A percentile compares a stretch with the other conserved stretches of the same genome.
These are phyloP conservation scores for Trichoderma cornu-damae DNA, from an alignment of 2,329 filamentous ascomycete species.

Conservation along the genomic window DNA sequence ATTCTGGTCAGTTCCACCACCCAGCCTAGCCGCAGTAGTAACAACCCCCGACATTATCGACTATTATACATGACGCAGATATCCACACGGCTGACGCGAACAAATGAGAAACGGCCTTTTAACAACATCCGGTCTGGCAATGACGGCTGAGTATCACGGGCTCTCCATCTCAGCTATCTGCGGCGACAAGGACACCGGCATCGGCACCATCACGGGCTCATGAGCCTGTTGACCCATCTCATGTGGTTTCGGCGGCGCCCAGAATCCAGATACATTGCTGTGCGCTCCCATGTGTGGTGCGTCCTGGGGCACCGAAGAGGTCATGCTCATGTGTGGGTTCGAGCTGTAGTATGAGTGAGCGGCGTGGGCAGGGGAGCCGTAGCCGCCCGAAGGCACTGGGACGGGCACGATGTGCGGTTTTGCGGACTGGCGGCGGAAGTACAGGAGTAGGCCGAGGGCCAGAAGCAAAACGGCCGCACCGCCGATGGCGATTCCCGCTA, in stretches of 20 bases:
- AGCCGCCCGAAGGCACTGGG: conserved; percentile 1
- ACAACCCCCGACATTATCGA: neutral
- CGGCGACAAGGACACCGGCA: neutral
- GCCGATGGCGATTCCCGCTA: conserved; percentile 28
- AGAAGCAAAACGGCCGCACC: conserved; percentile 24
- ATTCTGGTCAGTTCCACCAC: neutral
- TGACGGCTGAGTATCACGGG: neutral
- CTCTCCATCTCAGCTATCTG: conserved; percentile 22
- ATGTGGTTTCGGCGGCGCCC: conserved; percentile 14
- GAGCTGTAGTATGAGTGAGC: conserved; percentile 8
- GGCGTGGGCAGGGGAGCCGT: conserved; percentile 12
- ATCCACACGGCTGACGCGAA: neutral
- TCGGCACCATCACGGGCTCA: neutral
- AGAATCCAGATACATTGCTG: conserved; percentile 11
- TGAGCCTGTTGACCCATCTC: conserved; percentile 14
- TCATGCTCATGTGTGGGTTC: conserved; percentile 15
- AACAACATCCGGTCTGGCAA: neutral
- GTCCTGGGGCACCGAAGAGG: neutral
- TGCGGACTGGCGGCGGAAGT: conserved; percentile 20
- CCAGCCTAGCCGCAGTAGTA: neutral
- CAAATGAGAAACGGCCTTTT: neutral
- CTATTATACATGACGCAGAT: neutral
- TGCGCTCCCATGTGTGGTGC: conserved; percentile 18
- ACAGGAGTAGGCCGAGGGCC: conserved; percentile 20
- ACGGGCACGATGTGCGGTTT: conserved; percentile 12